These are phyloP conservation scores for Septoria linicola DNA, from an alignment of 2,329 filamentous ascomycete genomes.

Conservation along the genomic window DNA sequence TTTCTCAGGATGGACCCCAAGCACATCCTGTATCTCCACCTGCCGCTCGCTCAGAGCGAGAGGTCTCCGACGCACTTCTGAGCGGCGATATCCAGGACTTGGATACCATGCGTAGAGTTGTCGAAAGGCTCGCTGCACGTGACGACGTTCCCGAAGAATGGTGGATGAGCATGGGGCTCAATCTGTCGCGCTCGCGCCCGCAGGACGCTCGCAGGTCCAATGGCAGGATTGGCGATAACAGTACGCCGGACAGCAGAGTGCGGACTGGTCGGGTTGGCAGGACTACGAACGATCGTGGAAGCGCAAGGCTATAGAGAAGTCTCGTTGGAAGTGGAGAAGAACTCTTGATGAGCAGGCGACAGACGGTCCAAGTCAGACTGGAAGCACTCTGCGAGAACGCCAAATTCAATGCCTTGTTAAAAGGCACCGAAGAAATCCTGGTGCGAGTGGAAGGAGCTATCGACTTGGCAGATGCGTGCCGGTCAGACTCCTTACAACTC, in stretches of 20 bases:
- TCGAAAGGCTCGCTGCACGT: slow-evolving; percentile 66
- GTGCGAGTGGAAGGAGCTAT: not conserved
- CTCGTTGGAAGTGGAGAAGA: not conserved
- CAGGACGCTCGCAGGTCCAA: slow-evolving; percentile 8
- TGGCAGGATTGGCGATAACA: slow-evolving; percentile 10
- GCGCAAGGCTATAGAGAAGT: slow-evolving; percentile 8
- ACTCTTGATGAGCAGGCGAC: not conserved
- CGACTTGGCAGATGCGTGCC: not conserved
- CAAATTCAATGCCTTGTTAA: not conserved
- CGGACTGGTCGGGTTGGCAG: slow-evolving; percentile 3
- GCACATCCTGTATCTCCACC: slow-evolving; percentile 33
- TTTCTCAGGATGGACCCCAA: slow-evolving; percentile 28
- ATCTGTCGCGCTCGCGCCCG: slow-evolving; percentile 30
- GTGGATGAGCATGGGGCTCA: slow-evolving; percentile 59
- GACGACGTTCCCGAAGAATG: slow-evolving; percentile 79
- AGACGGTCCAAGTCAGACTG: slow-evolving; percentile 1
- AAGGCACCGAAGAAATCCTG: not conserved
- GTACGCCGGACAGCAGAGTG: not conserved
- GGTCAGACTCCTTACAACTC: too few relatives aligned
- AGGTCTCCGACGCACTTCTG: slow-evolving; percentile 28
- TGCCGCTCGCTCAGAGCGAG: slow-evolving; percentile 24
- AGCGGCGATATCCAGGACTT: slow-evolving; percentile 43
- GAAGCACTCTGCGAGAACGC: not conserved
- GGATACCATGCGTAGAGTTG: slow-evolving; percentile 68
- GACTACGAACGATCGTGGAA: slow-evolving; percentile 6